Base-by-base conservation (phyloP, 2,329 filamentous ascomycete genomes). In the Monosporascus sp. region DNA sequence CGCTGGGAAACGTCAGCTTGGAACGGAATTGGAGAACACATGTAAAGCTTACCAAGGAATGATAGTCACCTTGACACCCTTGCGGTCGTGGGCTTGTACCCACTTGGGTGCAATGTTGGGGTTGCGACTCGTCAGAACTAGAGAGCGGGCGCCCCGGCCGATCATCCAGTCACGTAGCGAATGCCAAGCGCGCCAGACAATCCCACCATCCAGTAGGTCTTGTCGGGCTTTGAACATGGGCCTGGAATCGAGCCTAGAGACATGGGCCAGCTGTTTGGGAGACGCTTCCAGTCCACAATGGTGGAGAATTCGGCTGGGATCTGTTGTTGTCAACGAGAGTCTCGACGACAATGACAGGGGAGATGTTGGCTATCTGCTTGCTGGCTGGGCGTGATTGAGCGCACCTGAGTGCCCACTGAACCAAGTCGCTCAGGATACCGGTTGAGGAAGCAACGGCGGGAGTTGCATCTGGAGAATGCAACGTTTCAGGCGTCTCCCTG, bases 121-220 rank as follows among this genome's bases (percentile, higher is more conserved):
- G 6, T 50, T 49, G 35, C 60, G 47, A 48, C 58, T 63, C 3
- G 56, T 57, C 1, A 64, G 45, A 7, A 58, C 57, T 1, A 64
- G 1, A 25, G 49, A 43, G 6, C n/a, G 43, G 7, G 51, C 59
- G 1, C 62, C 62, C 4, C 43, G 38, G 6, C 22, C 24, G 25
- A 61, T 55, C 53, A 63, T 57, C 59, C 60, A 63, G 37, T 63
- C 59, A 20, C 8, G 22, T 2, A 59, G 37, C 6, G 55, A 55
- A 56, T 50, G 2, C 57, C 57, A 1, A 59, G 48, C 5, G 45
- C 50, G 11, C 53, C 48, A 5, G 58, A 53, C 37, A 63, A 43
- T 1, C 60, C 60, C 1, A 59, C 48, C 4, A 63, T 27, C 57
- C 58, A 60, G 50, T 62, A 62, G 0, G 58, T 61, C 6, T 41